phyloP scores from a whole-genome alignment of 2,329 filamentous ascomycete species.

The Phyllosticta citribraziliensis region DNA sequence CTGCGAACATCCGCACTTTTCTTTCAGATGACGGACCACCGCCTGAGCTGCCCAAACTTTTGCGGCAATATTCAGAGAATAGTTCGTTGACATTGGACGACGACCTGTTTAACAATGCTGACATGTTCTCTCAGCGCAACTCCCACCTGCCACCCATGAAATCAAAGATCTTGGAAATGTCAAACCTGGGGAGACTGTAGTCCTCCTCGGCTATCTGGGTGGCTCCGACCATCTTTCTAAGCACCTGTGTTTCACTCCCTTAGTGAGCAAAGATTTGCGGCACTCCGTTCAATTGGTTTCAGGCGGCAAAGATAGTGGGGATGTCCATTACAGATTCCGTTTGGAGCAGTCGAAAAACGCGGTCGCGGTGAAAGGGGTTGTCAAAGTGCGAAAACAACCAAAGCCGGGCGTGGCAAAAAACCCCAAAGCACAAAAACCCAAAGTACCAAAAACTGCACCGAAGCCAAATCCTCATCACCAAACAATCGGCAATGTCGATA shows the following conservation, averaged over 20 bases:
- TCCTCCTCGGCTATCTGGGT: constrained; percentile 62
- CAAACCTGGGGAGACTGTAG: constrained; percentile 33
- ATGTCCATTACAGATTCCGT: constrained; percentile 32
- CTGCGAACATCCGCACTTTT: not conserved
- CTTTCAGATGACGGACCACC: not conserved
- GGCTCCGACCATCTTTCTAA: constrained; percentile 58
- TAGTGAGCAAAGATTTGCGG: constrained; percentile 36
- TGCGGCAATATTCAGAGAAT: not conserved
- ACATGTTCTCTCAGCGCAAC: constrained; percentile 31
- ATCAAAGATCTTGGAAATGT: constrained; percentile 16
- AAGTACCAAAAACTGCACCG: too few relatives aligned
- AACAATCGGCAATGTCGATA: constrained; percentile 40
- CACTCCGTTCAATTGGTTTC: constrained; percentile 43
- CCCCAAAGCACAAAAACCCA: too few relatives aligned
- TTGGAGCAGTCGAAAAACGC: constrained; percentile 42
- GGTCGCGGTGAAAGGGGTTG: constrained; percentile 42
- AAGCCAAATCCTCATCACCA: too few relatives aligned
- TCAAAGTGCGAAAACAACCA: constrained; percentile 33
- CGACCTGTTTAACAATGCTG: constrained; percentile 8
- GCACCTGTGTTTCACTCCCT: constrained; percentile 60
- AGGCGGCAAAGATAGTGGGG: constrained; percentile 23
- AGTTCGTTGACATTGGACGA: not conserved
- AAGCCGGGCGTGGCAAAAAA: too few relatives aligned
- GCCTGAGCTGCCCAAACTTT: not conserved
- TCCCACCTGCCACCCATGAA: constrained; percentile 35